phyloP scores from a whole-genome alignment of 2,329 filamentous ascomycete genomes.

The Clarireedia homoeocarpa region DNA sequence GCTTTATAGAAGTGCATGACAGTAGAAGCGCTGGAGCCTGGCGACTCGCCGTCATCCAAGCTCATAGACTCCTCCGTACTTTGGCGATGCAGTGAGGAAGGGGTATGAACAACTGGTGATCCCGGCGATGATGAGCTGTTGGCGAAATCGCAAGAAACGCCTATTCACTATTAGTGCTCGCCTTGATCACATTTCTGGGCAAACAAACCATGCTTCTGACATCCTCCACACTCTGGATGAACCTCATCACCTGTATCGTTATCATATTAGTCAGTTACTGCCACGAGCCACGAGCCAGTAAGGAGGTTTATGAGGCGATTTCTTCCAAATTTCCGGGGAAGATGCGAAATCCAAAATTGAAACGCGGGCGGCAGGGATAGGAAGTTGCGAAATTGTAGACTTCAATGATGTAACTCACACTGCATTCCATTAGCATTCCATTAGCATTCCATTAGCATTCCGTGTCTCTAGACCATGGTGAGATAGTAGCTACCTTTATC shows the following conservation, averaged over 20 bases:
- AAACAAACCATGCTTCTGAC: conserved; percentile 47
- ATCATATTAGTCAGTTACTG: background rate
- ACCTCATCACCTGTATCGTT: conserved; percentile 44
- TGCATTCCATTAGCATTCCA: conserved; percentile 1
- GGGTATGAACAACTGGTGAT: conserved; percentile 10
- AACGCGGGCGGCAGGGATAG: background rate
- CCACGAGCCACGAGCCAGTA: background rate
- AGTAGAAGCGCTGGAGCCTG: conserved; percentile 14
- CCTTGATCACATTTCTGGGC: background rate
- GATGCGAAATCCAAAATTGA: no score
- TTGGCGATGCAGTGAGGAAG: background rate
- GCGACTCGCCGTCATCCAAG: conserved; percentile 1
- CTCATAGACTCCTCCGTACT: conserved; percentile 4
- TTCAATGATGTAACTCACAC: background rate
- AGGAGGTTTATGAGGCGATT: background rate
- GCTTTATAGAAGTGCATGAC: conserved; percentile 18
- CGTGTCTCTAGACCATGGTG: background rate
- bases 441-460: background rate
- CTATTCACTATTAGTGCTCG: background rate
- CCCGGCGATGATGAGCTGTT: conserved; percentile 18
- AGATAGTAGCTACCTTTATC: conserved; percentile 49
- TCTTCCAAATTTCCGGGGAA: no score
- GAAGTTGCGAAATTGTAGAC: background rate
- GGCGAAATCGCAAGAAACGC: conserved; percentile 58
- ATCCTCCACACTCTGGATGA: conserved; percentile 58